Percentiles rank a stretch among this genome's conserved stretches.
Evolutionary conservation across 2,329 filamentous ascomycete genomes (phyloP).

Genomic region (Monosporascus sp.): DNA sequence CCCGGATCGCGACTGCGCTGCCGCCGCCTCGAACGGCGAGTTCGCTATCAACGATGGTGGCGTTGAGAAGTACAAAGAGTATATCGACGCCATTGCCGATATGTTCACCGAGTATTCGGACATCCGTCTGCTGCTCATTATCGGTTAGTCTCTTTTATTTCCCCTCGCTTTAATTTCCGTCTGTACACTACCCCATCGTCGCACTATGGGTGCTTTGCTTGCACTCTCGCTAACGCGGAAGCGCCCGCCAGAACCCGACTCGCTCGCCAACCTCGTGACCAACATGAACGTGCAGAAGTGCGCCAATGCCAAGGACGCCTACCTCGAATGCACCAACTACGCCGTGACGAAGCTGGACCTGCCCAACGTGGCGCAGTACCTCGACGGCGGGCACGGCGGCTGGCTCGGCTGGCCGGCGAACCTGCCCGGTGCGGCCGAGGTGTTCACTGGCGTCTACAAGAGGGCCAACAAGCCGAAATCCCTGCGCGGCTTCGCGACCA

Average conservation of each 20-base stretch:
- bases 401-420: constrained; percentile 57
- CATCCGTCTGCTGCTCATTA: constrained; percentile 11
- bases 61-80: constrained; percentile 43
- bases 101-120: too few species aligned
- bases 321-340: constrained; percentile 47
- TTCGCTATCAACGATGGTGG: constrained; percentile 44
- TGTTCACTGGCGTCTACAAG: constrained; percentile 43
- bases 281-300: constrained; percentile 49
- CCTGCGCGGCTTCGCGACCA: constrained; percentile 52
- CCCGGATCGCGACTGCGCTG: constrained; percentile 55
- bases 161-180: too few species aligned
- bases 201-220: too few species aligned
- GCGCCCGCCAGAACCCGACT: constrained; percentile 49
- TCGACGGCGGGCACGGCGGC: constrained; percentile 54
- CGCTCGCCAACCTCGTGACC: constrained; percentile 54
- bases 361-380: constrained; percentile 54
- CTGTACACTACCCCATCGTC: too few species aligned
- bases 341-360: constrained; percentile 49
- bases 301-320: constrained; percentile 39
- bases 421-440: constrained; percentile 46
- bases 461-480: constrained; percentile 46
- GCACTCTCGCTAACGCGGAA: constrained; percentile 34
- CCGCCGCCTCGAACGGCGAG: constrained; percentile 56
- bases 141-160: constrained; percentile 33
- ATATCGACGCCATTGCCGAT: constrained; percentile 38